These are phyloP conservation scores for Pyricularia pennisetigena DNA, from an alignment of 2,329 filamentous ascomycete species.

Conservation along the genomic window DNA sequence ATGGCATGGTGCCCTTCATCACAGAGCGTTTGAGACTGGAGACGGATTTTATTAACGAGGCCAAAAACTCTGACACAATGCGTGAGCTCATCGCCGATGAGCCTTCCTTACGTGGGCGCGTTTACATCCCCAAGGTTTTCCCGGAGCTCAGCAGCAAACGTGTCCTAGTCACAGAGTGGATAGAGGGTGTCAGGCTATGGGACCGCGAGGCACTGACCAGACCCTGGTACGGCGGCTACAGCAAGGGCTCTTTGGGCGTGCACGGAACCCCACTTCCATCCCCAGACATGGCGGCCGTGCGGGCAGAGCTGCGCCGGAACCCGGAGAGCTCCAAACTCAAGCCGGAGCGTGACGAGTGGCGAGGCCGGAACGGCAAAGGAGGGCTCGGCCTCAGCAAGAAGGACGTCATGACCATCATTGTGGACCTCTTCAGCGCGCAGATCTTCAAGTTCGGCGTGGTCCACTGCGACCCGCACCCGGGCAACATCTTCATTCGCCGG, in stretches of 20 bases:
- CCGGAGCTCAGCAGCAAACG: slow-evolving; percentile 71
- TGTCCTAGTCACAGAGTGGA: slow-evolving; percentile 94
- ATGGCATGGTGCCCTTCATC: slow-evolving; percentile 85
- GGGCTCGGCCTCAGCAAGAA: slow-evolving; percentile 75
- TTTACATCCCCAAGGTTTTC: slow-evolving; percentile 84
- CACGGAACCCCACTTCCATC: slow-evolving; percentile 51
- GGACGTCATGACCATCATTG: slow-evolving; percentile 92
- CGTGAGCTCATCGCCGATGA: slow-evolving; percentile 65
- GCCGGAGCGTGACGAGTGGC: slow-evolving; percentile 72
- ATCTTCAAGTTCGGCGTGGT: slow-evolving; percentile 97
- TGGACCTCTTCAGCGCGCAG: slow-evolving; percentile 92
- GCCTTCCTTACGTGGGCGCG: slow-evolving; percentile 63
- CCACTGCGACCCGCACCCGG: slow-evolving; percentile 94
- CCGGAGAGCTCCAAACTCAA: slow-evolving; percentile 49
- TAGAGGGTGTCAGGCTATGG: slow-evolving; percentile 88
- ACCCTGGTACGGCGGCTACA: slow-evolving; percentile 69
- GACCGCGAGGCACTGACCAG: slow-evolving; percentile 74
- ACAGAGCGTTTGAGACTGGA: slow-evolving; percentile 85
- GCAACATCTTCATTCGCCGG: slow-evolving; percentile 92
- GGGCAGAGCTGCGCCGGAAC: slow-evolving; percentile 36
- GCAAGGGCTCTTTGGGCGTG: slow-evolving; percentile 68
- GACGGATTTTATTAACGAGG: slow-evolving; percentile 91
- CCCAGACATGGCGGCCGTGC: slow-evolving; percentile 36
- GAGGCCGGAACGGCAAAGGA: slow-evolving; percentile 59
- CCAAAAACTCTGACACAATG: slow-evolving; percentile 81